These are phyloP conservation scores for Margaritispora aquatica DNA, from an alignment of 495 filamentous ascomycete genomes.

Conservation along the genomic window DNA sequence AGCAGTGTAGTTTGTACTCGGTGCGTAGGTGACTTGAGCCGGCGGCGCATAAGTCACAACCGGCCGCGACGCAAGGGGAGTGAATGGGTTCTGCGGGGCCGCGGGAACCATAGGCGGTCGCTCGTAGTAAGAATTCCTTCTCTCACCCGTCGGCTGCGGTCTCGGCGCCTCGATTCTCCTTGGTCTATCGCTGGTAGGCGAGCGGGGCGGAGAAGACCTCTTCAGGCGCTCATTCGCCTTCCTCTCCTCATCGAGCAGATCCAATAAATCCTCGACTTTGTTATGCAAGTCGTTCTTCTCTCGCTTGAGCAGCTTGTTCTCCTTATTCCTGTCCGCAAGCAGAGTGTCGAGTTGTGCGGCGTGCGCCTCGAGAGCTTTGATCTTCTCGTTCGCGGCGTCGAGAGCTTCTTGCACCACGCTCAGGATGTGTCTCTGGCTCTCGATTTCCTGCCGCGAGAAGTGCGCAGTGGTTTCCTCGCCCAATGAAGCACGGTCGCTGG, in stretches of 20 bases:
- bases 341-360: constrained; percentile 16
- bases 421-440: constrained; percentile 13
- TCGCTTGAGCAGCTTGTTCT: constrained; percentile 23
- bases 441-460: constrained; percentile 4
- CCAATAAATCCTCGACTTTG: constrained; percentile 10
- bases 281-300: constrained; percentile 29
- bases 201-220: not conserved
- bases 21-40: constrained; percentile 1
- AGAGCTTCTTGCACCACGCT: constrained; percentile 25
- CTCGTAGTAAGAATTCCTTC: not conserved
- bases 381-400: constrained; percentile 43
- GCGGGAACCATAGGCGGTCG: not conserved
- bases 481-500: constrained; percentile 18
- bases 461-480: constrained; percentile 8
- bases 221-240: constrained; percentile 1
- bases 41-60: not conserved
- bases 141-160: not conserved
- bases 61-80: not conserved
- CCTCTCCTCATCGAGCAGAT: constrained; percentile 18
- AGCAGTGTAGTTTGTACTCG: not conserved
- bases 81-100: constrained; percentile 7
- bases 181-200: not conserved
- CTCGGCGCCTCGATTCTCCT: not conserved
- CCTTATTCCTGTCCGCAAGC: constrained; percentile 38
- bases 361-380: not conserved